Conservation (phyloP, 345 rosid genomes). For the Turnera subulata region DNA sequence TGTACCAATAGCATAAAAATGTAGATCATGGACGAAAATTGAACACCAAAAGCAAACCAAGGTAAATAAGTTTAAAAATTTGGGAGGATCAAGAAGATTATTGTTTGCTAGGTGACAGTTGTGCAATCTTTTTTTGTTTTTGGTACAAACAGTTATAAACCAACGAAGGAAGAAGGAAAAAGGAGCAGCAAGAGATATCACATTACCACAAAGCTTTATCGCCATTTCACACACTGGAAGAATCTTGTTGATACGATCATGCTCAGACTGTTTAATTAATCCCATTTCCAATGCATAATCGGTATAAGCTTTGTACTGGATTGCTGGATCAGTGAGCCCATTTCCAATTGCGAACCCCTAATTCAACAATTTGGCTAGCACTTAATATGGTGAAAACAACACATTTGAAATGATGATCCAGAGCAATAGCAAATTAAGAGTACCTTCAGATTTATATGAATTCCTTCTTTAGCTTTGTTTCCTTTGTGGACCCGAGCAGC, state of each 20-base stretch:
- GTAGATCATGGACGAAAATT: background rate
- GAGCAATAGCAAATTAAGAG: background rate
- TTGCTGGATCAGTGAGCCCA: slow-evolving; percentile 91
- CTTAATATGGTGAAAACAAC: slow-evolving; percentile 5
- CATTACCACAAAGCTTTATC: slow-evolving; percentile 87
- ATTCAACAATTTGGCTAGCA: slow-evolving; percentile 18
- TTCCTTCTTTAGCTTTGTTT: slow-evolving; percentile 89
- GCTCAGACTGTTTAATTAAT: slow-evolving; percentile 48
- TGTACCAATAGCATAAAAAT: too few species aligned
- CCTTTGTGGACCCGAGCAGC: slow-evolving; percentile 88
- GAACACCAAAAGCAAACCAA: background rate
- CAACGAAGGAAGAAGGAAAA: too few species aligned
- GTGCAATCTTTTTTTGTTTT: too few species aligned
- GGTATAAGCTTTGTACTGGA: slow-evolving; percentile 94
- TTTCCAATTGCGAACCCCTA: slow-evolving; percentile 99
- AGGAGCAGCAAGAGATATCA: background rate
- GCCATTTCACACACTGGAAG: slow-evolving; percentile 83
- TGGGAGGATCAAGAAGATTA: background rate
- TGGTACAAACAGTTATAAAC: too few species aligned
- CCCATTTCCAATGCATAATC: slow-evolving; percentile 93
- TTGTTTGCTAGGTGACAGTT: too few species aligned
- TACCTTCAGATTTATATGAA: slow-evolving; percentile 87
- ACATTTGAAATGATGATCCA: background rate
- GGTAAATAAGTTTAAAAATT: background rate
- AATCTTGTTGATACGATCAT: slow-evolving; percentile 66